Percentiles rank a stretch among this genome's conserved stretches.
phyloP scores from a whole-genome alignment of 1,284 basidiomycete species.

The Puccinia coronata region DNA sequence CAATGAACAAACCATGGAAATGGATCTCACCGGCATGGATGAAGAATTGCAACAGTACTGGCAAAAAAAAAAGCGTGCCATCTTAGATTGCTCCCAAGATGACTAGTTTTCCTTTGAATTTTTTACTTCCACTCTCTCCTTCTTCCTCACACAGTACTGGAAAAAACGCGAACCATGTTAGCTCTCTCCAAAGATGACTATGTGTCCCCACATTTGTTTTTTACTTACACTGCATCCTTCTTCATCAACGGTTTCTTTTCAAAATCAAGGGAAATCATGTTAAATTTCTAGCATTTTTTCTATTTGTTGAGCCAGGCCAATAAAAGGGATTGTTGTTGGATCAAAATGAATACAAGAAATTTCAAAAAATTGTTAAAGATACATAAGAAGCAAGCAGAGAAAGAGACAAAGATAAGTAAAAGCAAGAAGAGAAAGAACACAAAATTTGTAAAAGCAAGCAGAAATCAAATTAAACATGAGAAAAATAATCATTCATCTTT shows the following conservation, averaged over 20 bases:
- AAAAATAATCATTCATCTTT: not conserved
- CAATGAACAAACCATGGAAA: not conserved
- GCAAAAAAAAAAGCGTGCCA: not conserved
- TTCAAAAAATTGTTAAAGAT: not conserved
- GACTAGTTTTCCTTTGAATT: no score
- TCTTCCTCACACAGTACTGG: not conserved
- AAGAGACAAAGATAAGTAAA: no score
- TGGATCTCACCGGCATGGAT: not conserved
- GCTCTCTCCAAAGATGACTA: not conserved
- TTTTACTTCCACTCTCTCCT: not conserved
- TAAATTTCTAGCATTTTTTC: no score
- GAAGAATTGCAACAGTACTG: not conserved
- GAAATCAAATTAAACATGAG: not conserved
- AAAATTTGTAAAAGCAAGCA: not conserved
- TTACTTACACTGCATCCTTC: no score
- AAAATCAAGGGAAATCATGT: no score
- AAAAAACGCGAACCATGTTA: no score
- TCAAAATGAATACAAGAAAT: not conserved
- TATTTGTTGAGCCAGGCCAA: not conserved
- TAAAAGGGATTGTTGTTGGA: not conserved
- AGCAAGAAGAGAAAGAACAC: not conserved
- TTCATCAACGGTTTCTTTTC: no score
- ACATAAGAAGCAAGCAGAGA: not conserved
- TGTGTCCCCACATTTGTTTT: no score
- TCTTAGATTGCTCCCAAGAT: not conserved